Conservation (phyloP, 177 flowering plant genomes). For the Vitis hybrid region DNA sequence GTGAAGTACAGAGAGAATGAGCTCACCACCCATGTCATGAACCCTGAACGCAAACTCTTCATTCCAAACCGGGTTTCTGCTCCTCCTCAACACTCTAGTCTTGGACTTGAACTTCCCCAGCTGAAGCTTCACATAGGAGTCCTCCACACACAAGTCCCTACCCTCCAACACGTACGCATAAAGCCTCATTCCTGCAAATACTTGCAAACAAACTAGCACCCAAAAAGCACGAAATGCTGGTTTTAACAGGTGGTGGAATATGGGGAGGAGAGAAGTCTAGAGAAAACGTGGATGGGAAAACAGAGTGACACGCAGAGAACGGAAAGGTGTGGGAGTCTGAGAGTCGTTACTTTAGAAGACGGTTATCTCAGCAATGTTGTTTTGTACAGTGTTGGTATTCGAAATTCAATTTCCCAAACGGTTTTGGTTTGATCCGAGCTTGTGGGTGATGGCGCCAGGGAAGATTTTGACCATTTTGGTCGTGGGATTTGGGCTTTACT, state of each 20-base stretch:
- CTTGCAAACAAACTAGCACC: too few relatives aligned
- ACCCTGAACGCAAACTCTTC: conserved; percentile 74
- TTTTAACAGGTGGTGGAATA: too few relatives aligned
- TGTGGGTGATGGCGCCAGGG: too few relatives aligned
- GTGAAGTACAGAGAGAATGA: conserved; percentile 46
- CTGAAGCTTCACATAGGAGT: conserved; percentile 46
- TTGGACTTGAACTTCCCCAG: conserved; percentile 55
- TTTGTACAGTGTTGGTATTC: too few relatives aligned
- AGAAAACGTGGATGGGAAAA: conserved; percentile 31
- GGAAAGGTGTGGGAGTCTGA: neutral
- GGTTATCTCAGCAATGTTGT: too few relatives aligned
- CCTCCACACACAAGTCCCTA: conserved; percentile 34
- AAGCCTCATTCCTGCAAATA: conserved; percentile 41
- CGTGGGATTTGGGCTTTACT: too few relatives aligned
- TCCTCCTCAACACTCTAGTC: conserved; percentile 41
- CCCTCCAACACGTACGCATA: conserved; percentile 63
- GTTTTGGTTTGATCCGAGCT: too few relatives aligned
- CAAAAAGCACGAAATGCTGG: too few relatives aligned
- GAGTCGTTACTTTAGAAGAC: neutral
- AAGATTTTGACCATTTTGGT: too few relatives aligned
- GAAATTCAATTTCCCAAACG: too few relatives aligned
- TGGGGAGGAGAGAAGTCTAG: conserved; percentile 13
- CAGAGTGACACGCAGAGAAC: conserved; percentile 22
- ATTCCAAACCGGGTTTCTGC: conserved; percentile 53
- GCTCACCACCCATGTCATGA: conserved; percentile 42